Evolutionary conservation across 2,329 filamentous ascomycete species (phyloP), one percentile per base, ranked within the genome.

Genomic region (Penicillium sp.): DNA sequence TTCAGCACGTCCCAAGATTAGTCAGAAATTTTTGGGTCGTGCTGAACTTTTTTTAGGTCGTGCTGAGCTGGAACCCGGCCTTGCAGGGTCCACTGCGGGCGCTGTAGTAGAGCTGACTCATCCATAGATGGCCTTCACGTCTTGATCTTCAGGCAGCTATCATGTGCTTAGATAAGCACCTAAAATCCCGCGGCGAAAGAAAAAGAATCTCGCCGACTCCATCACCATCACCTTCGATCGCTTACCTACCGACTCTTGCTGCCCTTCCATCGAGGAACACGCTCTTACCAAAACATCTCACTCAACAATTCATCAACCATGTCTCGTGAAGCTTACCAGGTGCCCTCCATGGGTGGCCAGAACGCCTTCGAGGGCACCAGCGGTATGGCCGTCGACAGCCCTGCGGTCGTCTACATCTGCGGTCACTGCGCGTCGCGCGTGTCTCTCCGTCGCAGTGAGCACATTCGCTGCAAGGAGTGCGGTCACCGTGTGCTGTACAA

Each of bases 401-500:
- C 87, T 65, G 79, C 83, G 53, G 90, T 90, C 78, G 83, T 85
- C 69, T 92, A 91, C 78, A 82, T 88, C 70, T 96, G 91, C 82
- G 92, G 91, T 75, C 92, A 96, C 81, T 97, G 92, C 83, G 91
- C 91, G 62, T 84, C 86, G 65, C 89, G 91, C 70, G 91, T 94
- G 49, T 84, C 86, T 19, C 82, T 96, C 70, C 90, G 90, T 79
- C 87, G 89, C 69, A 89, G 88, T 65, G 92, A 95, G 72, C 88
- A 90, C 37, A 94, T 96, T 69, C 86, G 92, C 30, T 97, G 93
- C 84, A 91, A 91, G 78, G 91, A 93, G 80, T 99, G 95, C 78
- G 95, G 95, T 8, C 95, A 97, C 74, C 89, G 95, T 68, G 93
- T 99, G 64, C 81, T 99, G 69, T 98, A 98, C 82, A 99, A 99